These are phyloP conservation scores for Quercus cerris DNA, from an alignment of 306 rosid genomes.

Conservation along the genomic window DNA sequence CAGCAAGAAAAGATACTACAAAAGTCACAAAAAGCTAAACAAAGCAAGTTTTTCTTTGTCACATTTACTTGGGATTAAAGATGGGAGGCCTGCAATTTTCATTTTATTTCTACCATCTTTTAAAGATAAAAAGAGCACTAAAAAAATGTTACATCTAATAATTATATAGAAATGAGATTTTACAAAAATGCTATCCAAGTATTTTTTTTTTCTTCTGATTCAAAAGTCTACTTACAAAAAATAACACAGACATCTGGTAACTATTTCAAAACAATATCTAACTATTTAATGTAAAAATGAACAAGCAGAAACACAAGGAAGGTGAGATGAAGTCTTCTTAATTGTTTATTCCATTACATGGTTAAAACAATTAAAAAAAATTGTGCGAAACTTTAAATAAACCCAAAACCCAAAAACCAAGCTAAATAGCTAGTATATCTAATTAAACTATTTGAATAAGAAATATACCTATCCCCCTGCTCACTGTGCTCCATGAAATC, in stretches of 20 bases:
- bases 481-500: conserved; percentile 42
- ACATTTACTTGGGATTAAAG: too few relatives aligned
- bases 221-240: too few relatives aligned
- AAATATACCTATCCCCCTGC: conserved; percentile 38
- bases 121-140: neutral
- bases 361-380: neutral
- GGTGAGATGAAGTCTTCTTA: neutral
- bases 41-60: neutral
- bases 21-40: neutral
- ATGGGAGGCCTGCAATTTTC: neutral
- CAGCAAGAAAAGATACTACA: neutral
- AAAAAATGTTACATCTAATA: neutral
- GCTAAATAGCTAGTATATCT: neutral
- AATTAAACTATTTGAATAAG: neutral
- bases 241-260: too few relatives aligned
- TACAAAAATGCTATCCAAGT: too few relatives aligned
- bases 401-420: neutral
- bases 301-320: neutral
- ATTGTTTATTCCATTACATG: neutral
- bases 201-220: too few relatives aligned
- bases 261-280: too few relatives aligned
- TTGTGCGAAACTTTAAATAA: neutral
- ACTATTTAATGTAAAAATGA: neutral
- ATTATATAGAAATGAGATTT: too few relatives aligned
- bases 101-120: neutral